Evolutionary conservation across 1,284 basidiomycete species (phyloP), one percentile per base, ranked within the genome.

Genomic region (Crepidotus sp.): DNA sequence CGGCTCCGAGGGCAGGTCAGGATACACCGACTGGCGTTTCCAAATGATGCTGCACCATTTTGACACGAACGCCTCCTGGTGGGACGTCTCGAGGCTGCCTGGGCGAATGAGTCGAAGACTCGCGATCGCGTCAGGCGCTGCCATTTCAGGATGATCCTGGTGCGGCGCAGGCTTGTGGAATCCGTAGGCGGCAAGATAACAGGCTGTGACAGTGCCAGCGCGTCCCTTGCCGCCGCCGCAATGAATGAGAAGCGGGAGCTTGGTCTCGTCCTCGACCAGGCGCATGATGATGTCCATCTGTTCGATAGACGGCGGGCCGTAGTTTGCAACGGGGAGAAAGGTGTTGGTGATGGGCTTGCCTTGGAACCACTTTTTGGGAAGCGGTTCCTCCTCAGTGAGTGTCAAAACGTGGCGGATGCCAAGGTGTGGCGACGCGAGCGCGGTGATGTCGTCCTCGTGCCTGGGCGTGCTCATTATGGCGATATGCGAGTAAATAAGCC

Each of bases 201-300:
- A 78, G 0, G 77, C 77, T 5, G 73, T 68, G 1, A 80, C 72
- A 0, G 75, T 78, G 8, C 78, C 77, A 14, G 77, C 76, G 11
- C 77, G 68, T 0, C 77, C 77, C 52, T 77, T 77, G 1, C 77
- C 78, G 2, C 76, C 77, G 13, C 74, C 77, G 54, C 77, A 80
- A 51, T 80, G 77, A 8, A 80, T 61, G 6, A 80, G 59, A n/a
- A 76, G 52, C 0, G 76, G 73, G 5, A 69, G 56, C 9, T 73
- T 70, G 15, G 59, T 57, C 11, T 63, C 59, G 34, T 74, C 69
- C 4, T 65, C 59, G 13, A 77, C 59, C 8, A 75, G 56, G 13
- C 64, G 59, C 46, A 76, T 64, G 43, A 78, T 62, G 31, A 75
- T 54, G 54, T 78, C 75, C 70, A 78, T 73, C 51, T 79, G 75